Conservation (phyloP, 495 filamentous ascomycete species). For the Rusavskia elegans region DNA sequence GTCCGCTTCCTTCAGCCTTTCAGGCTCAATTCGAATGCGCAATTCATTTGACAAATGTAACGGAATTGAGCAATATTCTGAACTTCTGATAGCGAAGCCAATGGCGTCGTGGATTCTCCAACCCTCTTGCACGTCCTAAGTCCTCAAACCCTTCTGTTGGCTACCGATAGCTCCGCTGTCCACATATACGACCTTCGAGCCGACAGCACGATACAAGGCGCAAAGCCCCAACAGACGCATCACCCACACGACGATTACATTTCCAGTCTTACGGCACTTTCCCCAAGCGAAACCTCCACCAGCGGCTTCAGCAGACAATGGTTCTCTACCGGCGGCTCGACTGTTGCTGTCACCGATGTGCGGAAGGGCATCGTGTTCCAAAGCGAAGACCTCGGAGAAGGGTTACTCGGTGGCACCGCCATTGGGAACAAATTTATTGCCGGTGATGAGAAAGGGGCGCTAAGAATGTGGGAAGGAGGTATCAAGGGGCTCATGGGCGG, state of each 20-base stretch:
- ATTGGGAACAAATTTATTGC: slow-evolving; percentile 60
- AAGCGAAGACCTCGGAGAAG: slow-evolving; percentile 89
- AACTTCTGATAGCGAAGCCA: background rate
- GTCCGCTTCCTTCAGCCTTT: no score
- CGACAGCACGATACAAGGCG: slow-evolving; percentile 31
- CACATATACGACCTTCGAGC: slow-evolving; percentile 82
- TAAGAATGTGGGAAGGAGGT: slow-evolving; percentile 88
- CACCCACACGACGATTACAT: slow-evolving; percentile 86
- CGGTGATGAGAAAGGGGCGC: slow-evolving; percentile 60
- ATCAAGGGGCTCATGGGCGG: slow-evolving; percentile 50
- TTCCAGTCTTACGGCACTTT: slow-evolving; percentile 72
- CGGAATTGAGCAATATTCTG: no score
- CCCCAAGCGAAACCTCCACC: slow-evolving; percentile 57
- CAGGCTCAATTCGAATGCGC: no score
- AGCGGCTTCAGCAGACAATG: slow-evolving; percentile 84
- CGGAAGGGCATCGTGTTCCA: slow-evolving; percentile 65
- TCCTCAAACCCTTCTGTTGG: slow-evolving; percentile 76
- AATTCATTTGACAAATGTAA: no score
- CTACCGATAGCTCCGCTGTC: slow-evolving; percentile 74
- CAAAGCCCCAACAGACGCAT: slow-evolving; percentile 58
- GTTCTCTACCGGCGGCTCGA: slow-evolving; percentile 80
- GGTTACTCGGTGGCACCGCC: slow-evolving; percentile 63
- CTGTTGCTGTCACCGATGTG: slow-evolving; percentile 75
- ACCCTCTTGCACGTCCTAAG: slow-evolving; percentile 66
- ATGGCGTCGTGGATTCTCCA: slow-evolving; percentile 40